Percentiles rank a stretch among this genome's conserved stretches.
These are phyloP conservation scores for Microbotryum intermedium DNA, from an alignment of 1,284 basidiomycete genomes.

Conservation along the genomic window DNA sequence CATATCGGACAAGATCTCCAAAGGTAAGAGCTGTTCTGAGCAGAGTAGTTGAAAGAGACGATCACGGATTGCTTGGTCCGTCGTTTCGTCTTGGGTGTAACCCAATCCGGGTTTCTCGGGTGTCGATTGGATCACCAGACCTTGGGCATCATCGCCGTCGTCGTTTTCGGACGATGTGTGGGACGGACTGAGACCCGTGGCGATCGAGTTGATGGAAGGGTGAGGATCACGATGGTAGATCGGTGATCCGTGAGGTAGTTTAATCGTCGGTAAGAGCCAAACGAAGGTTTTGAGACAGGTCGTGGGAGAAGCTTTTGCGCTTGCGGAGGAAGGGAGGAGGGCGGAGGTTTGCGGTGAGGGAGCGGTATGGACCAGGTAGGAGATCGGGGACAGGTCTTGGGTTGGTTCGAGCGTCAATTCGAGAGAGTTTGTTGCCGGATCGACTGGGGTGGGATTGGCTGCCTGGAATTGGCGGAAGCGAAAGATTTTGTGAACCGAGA, in stretches of 20 bases:
- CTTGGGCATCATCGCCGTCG: not conserved
- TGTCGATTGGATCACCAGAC: not conserved
- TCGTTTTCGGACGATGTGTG: not conserved
- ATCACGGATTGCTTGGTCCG: not conserved
- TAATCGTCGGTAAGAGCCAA: slow-evolving; percentile 1
- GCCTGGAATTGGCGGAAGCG: not conserved
- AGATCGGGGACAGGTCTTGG: not conserved
- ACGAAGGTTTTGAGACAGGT: not conserved
- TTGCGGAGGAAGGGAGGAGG: not conserved
- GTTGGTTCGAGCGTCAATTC: not conserved
- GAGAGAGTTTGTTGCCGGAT: not conserved
- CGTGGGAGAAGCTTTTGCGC: not conserved
- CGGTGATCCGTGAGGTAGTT: not conserved
- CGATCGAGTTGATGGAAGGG: not conserved
- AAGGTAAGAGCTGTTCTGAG: not conserved
- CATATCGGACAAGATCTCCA: not conserved
- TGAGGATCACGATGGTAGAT: slow-evolving; percentile 3
- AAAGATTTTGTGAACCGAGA: too few relatives aligned
- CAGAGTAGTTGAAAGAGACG: not conserved
- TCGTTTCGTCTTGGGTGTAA: not conserved
- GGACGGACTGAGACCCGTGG: not conserved
- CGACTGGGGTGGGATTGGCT: not conserved
- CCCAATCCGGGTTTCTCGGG: not conserved
- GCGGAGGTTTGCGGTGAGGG: not conserved
- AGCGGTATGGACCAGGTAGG: not conserved